phyloP scores from a whole-genome alignment of 306 rosid genomes.

The Inga oerstediana region DNA sequence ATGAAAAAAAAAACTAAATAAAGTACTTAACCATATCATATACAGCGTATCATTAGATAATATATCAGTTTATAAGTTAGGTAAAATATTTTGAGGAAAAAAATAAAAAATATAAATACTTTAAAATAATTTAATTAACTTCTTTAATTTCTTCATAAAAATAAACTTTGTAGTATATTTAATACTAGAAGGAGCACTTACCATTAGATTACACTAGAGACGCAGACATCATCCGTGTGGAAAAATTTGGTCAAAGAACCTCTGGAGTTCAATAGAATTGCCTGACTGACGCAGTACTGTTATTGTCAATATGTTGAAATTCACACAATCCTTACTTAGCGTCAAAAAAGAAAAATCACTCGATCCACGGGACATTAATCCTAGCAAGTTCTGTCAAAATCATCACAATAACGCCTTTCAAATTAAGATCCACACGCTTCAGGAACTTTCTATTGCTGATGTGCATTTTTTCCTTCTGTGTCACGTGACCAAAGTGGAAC shows the following conservation, averaged over 20 bases:
- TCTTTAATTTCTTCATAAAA: too few relatives aligned
- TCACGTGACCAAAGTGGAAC: background rate
- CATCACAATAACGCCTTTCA: background rate
- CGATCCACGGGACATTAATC: background rate
- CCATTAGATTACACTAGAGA: background rate
- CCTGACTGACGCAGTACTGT: background rate
- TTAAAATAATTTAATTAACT: too few relatives aligned
- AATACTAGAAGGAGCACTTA: too few relatives aligned
- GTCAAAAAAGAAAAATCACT: background rate
- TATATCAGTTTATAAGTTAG: too few relatives aligned
- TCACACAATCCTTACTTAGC: background rate
- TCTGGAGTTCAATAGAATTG: background rate
- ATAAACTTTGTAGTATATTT: too few relatives aligned
- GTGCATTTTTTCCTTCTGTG: background rate
- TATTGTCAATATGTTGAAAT: background rate
- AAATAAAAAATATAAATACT: too few relatives aligned
- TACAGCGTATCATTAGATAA: too few relatives aligned
- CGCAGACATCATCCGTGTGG: background rate
- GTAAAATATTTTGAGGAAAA: too few relatives aligned
- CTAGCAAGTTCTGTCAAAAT: background rate
- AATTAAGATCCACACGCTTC: slow-evolving; percentile 10
- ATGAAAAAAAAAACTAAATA: too few relatives aligned
- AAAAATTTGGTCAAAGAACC: background rate
- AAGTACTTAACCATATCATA: too few relatives aligned
- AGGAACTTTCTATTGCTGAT: background rate